Base-by-base conservation (phyloP, 2,329 filamentous ascomycete species). In the Colletotrichum cereale region DNA sequence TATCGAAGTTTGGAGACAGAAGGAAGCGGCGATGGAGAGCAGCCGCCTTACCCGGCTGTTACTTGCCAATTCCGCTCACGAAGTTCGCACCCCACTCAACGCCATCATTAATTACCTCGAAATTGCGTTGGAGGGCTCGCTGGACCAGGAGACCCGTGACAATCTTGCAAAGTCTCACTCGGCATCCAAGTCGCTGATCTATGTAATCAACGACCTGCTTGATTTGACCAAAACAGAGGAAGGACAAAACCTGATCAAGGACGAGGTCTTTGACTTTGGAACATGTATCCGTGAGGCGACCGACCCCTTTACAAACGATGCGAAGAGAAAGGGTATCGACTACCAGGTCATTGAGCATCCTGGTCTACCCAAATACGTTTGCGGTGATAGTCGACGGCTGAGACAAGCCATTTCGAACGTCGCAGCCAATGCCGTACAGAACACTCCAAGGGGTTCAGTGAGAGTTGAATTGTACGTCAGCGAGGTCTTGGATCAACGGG, bases 51-150 rank as follows among this genome's bases (percentile, higher is more conserved):
- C 94, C 0, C 87, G 90, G 57, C 82, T 97, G 5, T 82, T 97
- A 2, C 85, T 97, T 29, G 93, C 94, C 5, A 97, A 97, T 74
- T 97, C 94, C 0, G 95, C 95, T 0, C 95, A 97, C 74, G 95
- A 97, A 83, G 94, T 97, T 11, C 91, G 95, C 61, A 97, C 95
- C 0, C 95, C 95, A 0, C 83, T 97, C 2, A 97, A 97, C 77
- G 95, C 95, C 21, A 97, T 97, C 77, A 97, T 97, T 81, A 97
- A 97, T 76, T 97, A 97, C 75, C 87, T 97, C 1, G 95, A 97
- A 76, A 97, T 97, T 74, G 95, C 95, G 0, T 83, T 97, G 1
- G 95, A 97, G 81, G 94, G 94, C 0, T 84, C 86, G 0, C 84
- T 97, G 3, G 95, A 97, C 74, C 84, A 89, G 21, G 95, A 97